Base-by-base conservation (phyloP, 2,329 filamentous ascomycete species). In the Ceratocystis albifundus region DNA sequence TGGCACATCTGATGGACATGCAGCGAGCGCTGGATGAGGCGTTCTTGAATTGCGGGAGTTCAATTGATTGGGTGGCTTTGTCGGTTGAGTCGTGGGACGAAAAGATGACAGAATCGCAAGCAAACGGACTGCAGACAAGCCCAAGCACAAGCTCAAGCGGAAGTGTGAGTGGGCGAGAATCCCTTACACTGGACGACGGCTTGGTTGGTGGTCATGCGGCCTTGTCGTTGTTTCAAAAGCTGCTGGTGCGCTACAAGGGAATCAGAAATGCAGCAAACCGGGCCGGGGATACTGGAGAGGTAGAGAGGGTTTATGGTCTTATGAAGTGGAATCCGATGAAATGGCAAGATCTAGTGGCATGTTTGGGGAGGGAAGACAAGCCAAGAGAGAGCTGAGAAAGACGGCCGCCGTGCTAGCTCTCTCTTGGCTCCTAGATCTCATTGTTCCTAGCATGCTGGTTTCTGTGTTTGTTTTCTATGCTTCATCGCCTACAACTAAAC, bases 11-110 rank as follows among this genome's bases (percentile, higher is more conserved):
- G 7, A 28, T 8, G 8, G 28, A 57, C 53, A 48, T 65, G 28
- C 64, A 65, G 22, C 41, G 25, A 41, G 32, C 44, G n/a, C 53
- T 65, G 2, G 53, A 65, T 55, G 22, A 65, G 2, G 50, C 64
- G 4, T 25, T 64, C 22, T 17, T n/a, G 25, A 28, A 64, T 30
- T 64, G 45, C 28, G 62, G 12, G 0, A 50, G 44, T n/a, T 53
- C 62, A 10, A 10, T 64, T 3, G 55, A n/a, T 2, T 36, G 55
- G 41, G 10, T 25, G 20, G 44, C 22, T 5, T 64, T 30, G 28
- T 64, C 62, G 3, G 10, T 3, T 17, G 25, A 17, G 4, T 17
- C 20, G 32, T 32, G 44, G 28, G 12, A 12, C 10, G 45, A 45
- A 28, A 30, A n/a, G 25, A 46, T 30, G 62, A 8, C 28, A 10